A percentile compares a stretch with the other conserved stretches of the same genome.
phyloP scores from a whole-genome alignment of 768 basidiomycete species.

The Suillus subluteus region DNA sequence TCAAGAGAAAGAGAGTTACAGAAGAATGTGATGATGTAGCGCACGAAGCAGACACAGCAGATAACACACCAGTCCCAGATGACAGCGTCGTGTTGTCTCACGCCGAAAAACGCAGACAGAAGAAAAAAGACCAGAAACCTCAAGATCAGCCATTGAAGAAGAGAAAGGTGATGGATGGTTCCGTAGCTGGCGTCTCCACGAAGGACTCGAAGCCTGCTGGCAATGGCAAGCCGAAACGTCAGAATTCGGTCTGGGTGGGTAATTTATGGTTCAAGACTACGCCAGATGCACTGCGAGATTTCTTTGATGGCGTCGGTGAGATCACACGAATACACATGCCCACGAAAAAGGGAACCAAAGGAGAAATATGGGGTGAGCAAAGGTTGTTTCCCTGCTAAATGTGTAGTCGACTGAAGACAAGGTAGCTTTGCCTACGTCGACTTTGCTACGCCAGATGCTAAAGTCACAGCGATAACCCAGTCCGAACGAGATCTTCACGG shows the following conservation, averaged over 20 bases:
- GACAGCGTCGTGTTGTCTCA: conserved; percentile 70
- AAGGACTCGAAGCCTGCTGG: conserved; percentile 14
- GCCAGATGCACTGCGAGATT: conserved; percentile 63
- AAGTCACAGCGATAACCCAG: conserved; percentile 72
- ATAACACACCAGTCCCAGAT: conserved; percentile 12
- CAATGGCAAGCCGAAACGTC: conserved; percentile 50
- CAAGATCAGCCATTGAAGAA: conserved; percentile 43
- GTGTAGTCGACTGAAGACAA: background rate
- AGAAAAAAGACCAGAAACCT: conserved; percentile 42
- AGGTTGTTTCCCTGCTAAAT: conserved; percentile 15
- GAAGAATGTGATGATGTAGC: conserved; percentile 26
- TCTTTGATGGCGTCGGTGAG: conserved; percentile 74
- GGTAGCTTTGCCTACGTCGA: conserved; percentile 95
- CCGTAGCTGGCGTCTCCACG: conserved; percentile 6
- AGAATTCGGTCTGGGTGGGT: conserved; percentile 95
- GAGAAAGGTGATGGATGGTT: conserved; percentile 44
- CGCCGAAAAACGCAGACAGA: conserved; percentile 69
- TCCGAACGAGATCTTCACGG: conserved; percentile 87
- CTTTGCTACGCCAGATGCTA: conserved; percentile 78
- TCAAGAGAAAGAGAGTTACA: conserved; percentile 25
- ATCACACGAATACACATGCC: conserved; percentile 89
- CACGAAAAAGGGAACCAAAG: conserved; percentile 61
- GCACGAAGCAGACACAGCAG: conserved; percentile 17
- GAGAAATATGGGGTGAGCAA: conserved; percentile 82
- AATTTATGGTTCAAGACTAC: conserved; percentile 93